phyloP scores from a whole-genome alignment of 139 green algal genomes.

The Gonium pectorale region DNA sequence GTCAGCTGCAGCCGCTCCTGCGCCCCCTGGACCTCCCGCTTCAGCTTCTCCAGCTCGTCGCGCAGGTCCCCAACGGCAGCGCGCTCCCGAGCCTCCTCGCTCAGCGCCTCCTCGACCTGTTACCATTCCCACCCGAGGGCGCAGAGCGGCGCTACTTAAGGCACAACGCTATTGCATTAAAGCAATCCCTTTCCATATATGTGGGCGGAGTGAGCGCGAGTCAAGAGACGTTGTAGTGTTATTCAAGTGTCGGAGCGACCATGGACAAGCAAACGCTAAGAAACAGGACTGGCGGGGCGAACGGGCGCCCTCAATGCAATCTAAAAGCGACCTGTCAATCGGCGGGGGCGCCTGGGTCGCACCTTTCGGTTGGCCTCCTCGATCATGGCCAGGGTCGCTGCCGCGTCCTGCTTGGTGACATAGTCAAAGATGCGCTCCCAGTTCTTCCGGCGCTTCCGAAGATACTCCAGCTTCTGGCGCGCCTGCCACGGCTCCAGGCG shows the following conservation, averaged over 20 bases:
- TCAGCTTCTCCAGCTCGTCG: constrained; percentile 65
- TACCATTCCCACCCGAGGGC: too few species aligned
- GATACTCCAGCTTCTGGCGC: constrained; percentile 74
- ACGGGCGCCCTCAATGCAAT: too few species aligned
- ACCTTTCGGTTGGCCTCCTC: constrained; percentile 85
- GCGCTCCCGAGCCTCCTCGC: constrained; percentile 69
- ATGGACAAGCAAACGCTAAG: too few species aligned
- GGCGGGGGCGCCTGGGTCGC: too few species aligned
- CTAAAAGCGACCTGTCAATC: too few species aligned
- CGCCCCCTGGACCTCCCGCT: constrained; percentile 62
- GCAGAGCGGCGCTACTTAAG: too few species aligned
- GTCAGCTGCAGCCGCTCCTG: constrained; percentile 62
- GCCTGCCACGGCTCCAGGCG: constrained; percentile 57
- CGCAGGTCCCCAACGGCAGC: constrained; percentile 72
- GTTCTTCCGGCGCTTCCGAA: constrained; percentile 71
- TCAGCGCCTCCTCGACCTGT: constrained; percentile 76
- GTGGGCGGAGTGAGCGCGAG: too few species aligned
- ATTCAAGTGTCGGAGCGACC: too few species aligned
- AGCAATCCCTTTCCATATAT: too few species aligned
- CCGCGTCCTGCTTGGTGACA: constrained; percentile 75
- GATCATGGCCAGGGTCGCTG: constrained; percentile 79
- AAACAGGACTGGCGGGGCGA: too few species aligned
- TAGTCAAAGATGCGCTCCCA: constrained; percentile 88
- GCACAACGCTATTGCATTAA: too few species aligned
- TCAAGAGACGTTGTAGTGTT: too few species aligned